Conservation (phyloP, 176 grass and related monocot species). For the Phoenix dactylifera region DNA sequence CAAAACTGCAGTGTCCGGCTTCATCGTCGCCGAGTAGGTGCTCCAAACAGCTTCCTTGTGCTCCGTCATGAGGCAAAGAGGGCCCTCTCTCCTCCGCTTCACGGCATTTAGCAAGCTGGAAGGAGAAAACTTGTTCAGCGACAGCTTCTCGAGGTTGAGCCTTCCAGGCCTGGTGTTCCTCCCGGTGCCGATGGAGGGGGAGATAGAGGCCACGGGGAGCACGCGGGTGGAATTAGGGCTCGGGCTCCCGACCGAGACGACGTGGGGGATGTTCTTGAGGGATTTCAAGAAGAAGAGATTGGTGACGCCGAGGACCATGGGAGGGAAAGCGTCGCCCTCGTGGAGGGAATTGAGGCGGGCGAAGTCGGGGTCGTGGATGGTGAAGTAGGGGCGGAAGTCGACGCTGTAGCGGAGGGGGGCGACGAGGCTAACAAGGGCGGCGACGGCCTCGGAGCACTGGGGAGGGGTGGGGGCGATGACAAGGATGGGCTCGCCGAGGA, state of each 20-base stretch:
- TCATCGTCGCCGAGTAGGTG: conserved; percentile 53
- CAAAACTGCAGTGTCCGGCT: conserved; percentile 78
- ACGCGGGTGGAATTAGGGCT: conserved; percentile 59
- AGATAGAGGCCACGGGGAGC: conserved; percentile 31
- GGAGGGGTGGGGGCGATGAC: conserved; percentile 71
- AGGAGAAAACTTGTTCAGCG: conserved; percentile 81
- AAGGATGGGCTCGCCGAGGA: conserved; percentile 62
- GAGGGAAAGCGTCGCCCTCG: conserved; percentile 62
- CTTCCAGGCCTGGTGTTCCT: conserved; percentile 38
- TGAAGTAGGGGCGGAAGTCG: conserved; percentile 89
- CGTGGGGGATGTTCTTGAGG: conserved; percentile 65
- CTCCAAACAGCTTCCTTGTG: conserved; percentile 92
- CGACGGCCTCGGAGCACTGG: conserved; percentile 87
- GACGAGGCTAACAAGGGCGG: conserved; percentile 82
- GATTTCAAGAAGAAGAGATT: conserved; percentile 94
- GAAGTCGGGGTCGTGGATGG: conserved; percentile 96
- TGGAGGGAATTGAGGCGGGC: conserved; percentile 64
- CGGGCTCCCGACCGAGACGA: conserved; percentile 67
- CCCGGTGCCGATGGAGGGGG: background rate
- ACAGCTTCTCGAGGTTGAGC: conserved; percentile 60
- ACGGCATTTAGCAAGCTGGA: conserved; percentile 70
- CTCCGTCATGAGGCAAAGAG: conserved; percentile 93
- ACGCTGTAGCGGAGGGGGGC: conserved; percentile 64
- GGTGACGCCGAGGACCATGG: conserved; percentile 79
- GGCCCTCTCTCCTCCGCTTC: conserved; percentile 80